Evolutionary conservation across 768 basidiomycete genomes (phyloP), one percentile per base, ranked within the genome.

Genomic region (Panellus pusillus): DNA sequence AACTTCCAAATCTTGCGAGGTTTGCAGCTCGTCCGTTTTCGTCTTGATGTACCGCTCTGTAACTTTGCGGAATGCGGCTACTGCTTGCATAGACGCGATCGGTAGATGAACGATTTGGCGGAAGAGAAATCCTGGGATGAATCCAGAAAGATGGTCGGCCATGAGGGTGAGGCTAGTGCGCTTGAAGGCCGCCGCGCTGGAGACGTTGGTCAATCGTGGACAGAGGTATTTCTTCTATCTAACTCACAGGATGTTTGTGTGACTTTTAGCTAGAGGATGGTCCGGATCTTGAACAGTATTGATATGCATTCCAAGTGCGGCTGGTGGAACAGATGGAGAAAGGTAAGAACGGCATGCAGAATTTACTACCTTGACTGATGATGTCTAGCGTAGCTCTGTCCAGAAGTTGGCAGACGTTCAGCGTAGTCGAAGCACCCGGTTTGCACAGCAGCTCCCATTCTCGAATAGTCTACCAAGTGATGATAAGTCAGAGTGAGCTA

Each of bases 361-460:
- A 31, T 14, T 15, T 13, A 12, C 32, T 44, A 55, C 54, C 54
- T 55, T 55, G 31, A 40, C 54, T 48, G 17, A 55, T 48, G 15
- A 48, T 48, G 17, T 55, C 54, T 35, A 55, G 28, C 19, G 54
- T 55, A 8, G 47, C 54, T 18, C 35, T 32, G 44, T 55, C 47
- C 39, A 55, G 36, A 14, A 48, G 27, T 28, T 47, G 28, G 19
- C 44, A 49, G 20, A 55, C 43, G 43, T 55, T 43, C 37, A 55
- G 20, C 12, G 42, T 42, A 19, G 28, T 44, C 40, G 46, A 17
- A 18, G 27, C 36, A n/a, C 44, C 45, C 1, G 44, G 32, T 11
- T 19, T 35, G 18, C 46, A 27, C 36, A 48, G 31, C 29, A 41
- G n/a, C 35, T 54, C 52, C 52, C 52, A 54, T 32, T 47, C 45